These are phyloP conservation scores for Salix caprea DNA, from an alignment of 345 rosid genomes.

Conservation along the genomic window DNA sequence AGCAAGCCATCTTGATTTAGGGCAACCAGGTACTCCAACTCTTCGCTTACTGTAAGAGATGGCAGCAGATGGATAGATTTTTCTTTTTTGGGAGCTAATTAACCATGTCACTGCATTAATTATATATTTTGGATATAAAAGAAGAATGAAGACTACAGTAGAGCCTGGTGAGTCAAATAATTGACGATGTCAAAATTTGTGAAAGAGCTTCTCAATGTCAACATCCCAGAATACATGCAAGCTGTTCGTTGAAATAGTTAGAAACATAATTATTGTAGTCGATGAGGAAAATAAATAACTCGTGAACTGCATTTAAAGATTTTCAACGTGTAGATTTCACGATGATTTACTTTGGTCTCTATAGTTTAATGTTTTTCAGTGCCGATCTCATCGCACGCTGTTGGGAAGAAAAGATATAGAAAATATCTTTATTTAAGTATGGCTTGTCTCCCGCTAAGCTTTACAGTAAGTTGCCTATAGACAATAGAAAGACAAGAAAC, in stretches of 20 bases:
- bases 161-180: background rate
- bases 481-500: too few relatives aligned
- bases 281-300: background rate
- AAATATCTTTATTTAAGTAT: too few relatives aligned
- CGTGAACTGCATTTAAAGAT: too few relatives aligned
- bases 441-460: too few relatives aligned
- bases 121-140: background rate
- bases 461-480: too few relatives aligned
- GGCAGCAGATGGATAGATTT: background rate
- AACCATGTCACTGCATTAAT: background rate
- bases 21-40: background rate
- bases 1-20: background rate
- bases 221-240: conserved; percentile 8
- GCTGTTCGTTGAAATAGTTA: background rate
- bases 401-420: too few relatives aligned
- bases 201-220: conserved; percentile 2
- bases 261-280: conserved; percentile 4
- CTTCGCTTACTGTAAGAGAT: background rate
- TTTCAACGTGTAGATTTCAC: background rate
- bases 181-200: background rate
- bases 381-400: too few relatives aligned
- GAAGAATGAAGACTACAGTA: background rate
- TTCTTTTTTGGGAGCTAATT: background rate
- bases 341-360: background rate
- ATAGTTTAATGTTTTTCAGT: background rate